phyloP scores from a whole-genome alignment of 2,329 filamentous ascomycete genomes.

The Botryotinia convoluta region DNA sequence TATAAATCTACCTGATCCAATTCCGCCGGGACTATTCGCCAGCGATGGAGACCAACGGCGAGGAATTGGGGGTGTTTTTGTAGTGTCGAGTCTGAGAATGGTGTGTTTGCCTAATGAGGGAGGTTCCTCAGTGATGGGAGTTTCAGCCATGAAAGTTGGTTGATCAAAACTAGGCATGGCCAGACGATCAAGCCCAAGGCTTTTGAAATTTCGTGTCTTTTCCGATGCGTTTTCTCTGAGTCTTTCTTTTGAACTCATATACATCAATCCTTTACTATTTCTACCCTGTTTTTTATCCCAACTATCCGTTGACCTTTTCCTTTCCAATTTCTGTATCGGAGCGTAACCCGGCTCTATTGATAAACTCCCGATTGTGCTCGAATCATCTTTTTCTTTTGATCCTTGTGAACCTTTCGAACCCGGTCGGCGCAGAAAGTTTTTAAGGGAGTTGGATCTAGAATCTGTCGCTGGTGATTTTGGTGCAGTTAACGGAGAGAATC shows the following conservation, averaged over 20 bases:
- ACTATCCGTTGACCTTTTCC: conserved; percentile 57
- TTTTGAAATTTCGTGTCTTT: conserved; percentile 51
- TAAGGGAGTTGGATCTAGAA: conserved; percentile 46
- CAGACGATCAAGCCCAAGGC: conserved; percentile 33
- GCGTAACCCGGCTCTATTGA: conserved; percentile 58
- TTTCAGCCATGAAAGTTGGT: conserved; percentile 39
- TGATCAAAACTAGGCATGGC: conserved; percentile 33
- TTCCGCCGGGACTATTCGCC: conserved; percentile 31
- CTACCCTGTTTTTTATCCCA: conserved; percentile 58
- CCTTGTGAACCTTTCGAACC: conserved; percentile 57
- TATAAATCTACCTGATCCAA: conserved; percentile 49
- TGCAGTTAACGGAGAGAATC: conserved; percentile 68
- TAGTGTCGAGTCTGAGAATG: conserved; percentile 11
- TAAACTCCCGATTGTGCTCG: conserved; percentile 61
- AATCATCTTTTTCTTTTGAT: conserved; percentile 54
- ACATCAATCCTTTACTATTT: conserved; percentile 60
- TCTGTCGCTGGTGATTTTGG: conserved; percentile 49
- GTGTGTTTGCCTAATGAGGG: conserved; percentile 13
- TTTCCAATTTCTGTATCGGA: conserved; percentile 49
- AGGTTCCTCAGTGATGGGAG: conserved; percentile 49
- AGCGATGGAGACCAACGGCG: conserved; percentile 11
- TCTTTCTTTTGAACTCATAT: conserved; percentile 70
- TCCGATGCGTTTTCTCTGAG: conserved; percentile 62
- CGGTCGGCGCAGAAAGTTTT: conserved; percentile 59
- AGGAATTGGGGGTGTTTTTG: neutral